phyloP scores from a whole-genome alignment of 495 filamentous ascomycete species.

The Rhypophila decipiens region DNA sequence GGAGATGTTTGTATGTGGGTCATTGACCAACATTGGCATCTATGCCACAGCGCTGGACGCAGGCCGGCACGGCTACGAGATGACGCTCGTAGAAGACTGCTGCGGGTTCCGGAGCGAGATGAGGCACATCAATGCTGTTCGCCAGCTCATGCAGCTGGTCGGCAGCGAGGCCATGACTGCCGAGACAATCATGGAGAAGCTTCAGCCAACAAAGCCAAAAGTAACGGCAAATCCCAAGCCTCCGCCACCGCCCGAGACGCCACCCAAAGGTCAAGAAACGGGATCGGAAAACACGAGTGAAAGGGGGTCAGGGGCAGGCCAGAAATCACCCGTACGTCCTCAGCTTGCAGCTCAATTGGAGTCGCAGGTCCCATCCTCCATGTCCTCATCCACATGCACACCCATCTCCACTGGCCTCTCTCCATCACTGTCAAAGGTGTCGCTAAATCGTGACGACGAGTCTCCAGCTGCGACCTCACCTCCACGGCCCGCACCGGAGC shows the following conservation, averaged over 20 bases:
- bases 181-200: conserved; percentile 46
- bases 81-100: conserved; percentile 84
- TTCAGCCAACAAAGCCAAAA: conserved; percentile 12
- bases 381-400: background rate
- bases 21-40: conserved; percentile 81
- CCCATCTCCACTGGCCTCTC: conserved; percentile 19
- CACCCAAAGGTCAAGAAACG: background rate
- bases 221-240: background rate
- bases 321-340: conserved; percentile 6
- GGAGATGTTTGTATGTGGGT: conserved; percentile 85
- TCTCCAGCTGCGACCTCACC: conserved; percentile 1
- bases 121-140: conserved; percentile 70
- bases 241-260: background rate
- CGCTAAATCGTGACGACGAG: conserved; percentile 6
- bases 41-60: conserved; percentile 92
- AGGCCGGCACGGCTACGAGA: conserved; percentile 74
- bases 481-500: background rate
- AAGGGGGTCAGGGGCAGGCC: conserved; percentile 1
- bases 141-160: conserved; percentile 67
- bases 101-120: conserved; percentile 70
- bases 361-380: conserved; percentile 1
- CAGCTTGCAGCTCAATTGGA: no score
- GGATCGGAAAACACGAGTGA: background rate
- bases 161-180: conserved; percentile 61
- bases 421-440: conserved; percentile 20